Evolutionary conservation across 805 yeast species (phyloP).

Genomic region (Saturnispora serradocipensis): DNA sequence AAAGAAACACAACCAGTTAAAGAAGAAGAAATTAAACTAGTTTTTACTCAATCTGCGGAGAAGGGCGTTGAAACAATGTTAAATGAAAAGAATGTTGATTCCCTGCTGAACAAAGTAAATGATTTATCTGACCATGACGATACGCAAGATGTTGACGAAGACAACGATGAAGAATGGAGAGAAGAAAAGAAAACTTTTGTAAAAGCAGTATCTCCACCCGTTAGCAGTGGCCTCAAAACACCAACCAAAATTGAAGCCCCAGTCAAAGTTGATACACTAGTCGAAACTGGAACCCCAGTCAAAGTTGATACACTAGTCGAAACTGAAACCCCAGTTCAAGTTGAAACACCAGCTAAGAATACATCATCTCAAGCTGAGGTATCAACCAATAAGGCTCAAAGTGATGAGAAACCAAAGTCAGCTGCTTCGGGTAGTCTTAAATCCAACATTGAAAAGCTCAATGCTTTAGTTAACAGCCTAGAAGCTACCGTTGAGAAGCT

Average conservation of each 20-base stretch:
- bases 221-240: neutral
- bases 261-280: conserved; percentile 7
- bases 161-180: conserved; percentile 25
- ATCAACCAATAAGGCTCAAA: conserved; percentile 12
- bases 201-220: neutral
- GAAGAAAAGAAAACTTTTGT: neutral
- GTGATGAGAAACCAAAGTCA: conserved; percentile 16
- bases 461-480: conserved; percentile 45
- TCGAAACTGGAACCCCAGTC: neutral
- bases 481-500: conserved; percentile 48
- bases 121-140: conserved; percentile 31
- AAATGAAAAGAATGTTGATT: conserved; percentile 38
- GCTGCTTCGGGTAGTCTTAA: conserved; percentile 55
- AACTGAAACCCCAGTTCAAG: conserved; percentile 10
- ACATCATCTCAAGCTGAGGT: neutral
- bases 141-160: conserved; percentile 21
- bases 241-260: conserved; percentile 5
- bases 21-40: conserved; percentile 12
- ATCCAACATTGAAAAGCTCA: conserved; percentile 61
- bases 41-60: conserved; percentile 23
- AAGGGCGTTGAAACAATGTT: conserved; percentile 40
- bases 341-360: conserved; percentile 1
- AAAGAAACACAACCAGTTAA: conserved; percentile 5
- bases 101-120: conserved; percentile 38
- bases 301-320: neutral